Evolutionary conservation across 768 basidiomycete species (phyloP), one percentile per base, ranked within the genome.

Genomic region (Suillus spraguei): DNA sequence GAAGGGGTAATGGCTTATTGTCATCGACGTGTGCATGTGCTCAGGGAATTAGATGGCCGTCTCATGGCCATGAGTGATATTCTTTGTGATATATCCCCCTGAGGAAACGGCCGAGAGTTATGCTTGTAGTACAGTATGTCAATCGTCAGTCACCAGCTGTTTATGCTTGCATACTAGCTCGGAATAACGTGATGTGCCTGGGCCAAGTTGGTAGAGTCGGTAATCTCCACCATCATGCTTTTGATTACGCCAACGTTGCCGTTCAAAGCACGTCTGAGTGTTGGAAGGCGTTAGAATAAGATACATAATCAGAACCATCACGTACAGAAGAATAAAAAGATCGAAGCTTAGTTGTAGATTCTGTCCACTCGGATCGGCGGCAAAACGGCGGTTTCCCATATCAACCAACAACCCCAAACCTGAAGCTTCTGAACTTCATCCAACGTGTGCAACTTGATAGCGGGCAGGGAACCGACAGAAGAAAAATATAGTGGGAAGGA

Each of bases 171-270:
- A 36, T 5, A 17, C 44, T 22, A 63, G 16, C 1, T 44, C 1
- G 24, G 17, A 53, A 59, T 47, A 22, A 56, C 70, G 0, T 16
- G 81, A n/a, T 88, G 91, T 5, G 87, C 89, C 70, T 81, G 81
- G 5, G 88, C 80, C 53, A 91, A 79, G 71, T 91, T 91, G 0
- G 87, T 86, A 1, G 83, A 74, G 67, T 92, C 90, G 1, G 90
- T 90, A 67, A 92, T 81, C 70, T 92, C 91, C 7, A 82, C 85
- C 74, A 90, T 80, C 80, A 88, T 87, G 65, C 89, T 89, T 71
- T 90, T 91, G 55, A 90, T 83, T 9, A 92, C 85, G 1, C 90
- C 88, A 56, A 87, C 83, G 64, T 91, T 85, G 56, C 84, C 83
- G 77, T 90, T 90, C 50, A 91, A 71, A 20, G 90, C 89, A 24